Percentiles rank a stretch among this genome's conserved stretches.
Conservation (phyloP, 2,329 filamentous ascomycete genomes). For the Cercospora canescens region DNA sequence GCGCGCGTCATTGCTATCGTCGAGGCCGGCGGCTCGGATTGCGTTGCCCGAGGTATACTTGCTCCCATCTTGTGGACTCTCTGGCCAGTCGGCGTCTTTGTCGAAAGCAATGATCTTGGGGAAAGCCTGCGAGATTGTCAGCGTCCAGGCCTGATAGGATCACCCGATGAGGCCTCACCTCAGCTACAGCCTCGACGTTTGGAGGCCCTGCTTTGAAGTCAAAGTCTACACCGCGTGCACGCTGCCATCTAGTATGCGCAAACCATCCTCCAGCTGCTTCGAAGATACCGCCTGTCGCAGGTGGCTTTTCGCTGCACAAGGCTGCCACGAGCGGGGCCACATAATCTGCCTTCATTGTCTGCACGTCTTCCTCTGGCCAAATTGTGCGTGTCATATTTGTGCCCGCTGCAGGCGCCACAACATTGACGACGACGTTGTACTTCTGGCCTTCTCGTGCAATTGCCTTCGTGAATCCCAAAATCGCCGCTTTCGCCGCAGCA, state of each 20-base stretch:
- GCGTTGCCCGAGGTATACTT: slow-evolving; percentile 52
- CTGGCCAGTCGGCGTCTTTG: slow-evolving; percentile 80
- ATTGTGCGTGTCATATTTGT: slow-evolving; percentile 92
- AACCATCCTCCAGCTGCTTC: slow-evolving; percentile 94
- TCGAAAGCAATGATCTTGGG: slow-evolving; percentile 81
- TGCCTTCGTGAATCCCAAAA: slow-evolving; percentile 88
- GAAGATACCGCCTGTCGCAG: slow-evolving; percentile 80
- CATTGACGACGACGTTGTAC: slow-evolving; percentile 97
- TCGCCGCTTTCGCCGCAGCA: slow-evolving; percentile 55
- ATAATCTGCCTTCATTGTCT: slow-evolving; percentile 97
- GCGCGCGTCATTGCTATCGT: slow-evolving; percentile 31
- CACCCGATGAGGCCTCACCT: neutral
- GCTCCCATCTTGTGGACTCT: slow-evolving; percentile 72
- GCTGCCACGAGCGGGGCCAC: slow-evolving; percentile 88
- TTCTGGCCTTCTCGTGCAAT: slow-evolving; percentile 89
- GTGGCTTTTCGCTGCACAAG: slow-evolving; percentile 79
- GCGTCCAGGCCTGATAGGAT: neutral
- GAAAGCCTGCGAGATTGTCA: slow-evolving; percentile 50
- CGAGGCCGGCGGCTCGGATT: slow-evolving; percentile 60
- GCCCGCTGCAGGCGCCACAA: slow-evolving; percentile 92
- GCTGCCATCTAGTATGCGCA: slow-evolving; percentile 88
- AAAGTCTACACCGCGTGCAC: slow-evolving; percentile 84
- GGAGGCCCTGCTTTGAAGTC: slow-evolving; percentile 20
- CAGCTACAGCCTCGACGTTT: slow-evolving; percentile 22
- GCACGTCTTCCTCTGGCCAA: slow-evolving; percentile 91